Base-by-base conservation (phyloP, 352 stramenopile species). In the Halophytophthora batemanensis region DNA sequence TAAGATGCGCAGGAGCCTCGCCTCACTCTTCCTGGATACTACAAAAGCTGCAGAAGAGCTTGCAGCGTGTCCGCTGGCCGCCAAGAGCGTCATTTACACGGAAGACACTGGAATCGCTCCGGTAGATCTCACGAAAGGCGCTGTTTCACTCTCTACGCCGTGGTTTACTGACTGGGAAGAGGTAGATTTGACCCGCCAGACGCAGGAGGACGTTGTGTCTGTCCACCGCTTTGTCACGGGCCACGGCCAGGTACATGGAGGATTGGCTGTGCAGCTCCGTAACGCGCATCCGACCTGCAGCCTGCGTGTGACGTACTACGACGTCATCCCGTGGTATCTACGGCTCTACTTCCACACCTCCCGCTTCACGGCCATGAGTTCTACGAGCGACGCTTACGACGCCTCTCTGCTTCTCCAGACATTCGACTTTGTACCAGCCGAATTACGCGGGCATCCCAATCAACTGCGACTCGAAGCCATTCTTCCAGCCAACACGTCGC, bases 281-380 rank as follows among this genome's bases (percentile, higher is more conserved):
- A 91, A 90, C 36, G 69, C 71, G n/a, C 66, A 90, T 45, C 48
- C 64, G 0, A 37, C 41, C 6, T 83, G 71, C 35, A 53, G 71
- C 17, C 74, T 87, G 71, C 64, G 45, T 15, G 77, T 92, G 23
- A 69, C 52, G 11, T 92, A 93, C 54, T 61, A 86, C 55, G 81
- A 92, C 51, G 56, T 82, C n/a, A 66, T 88, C 17, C 79, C 83
- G n/a, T 93, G 81, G 81, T 93, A 79, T 52, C 59, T 93, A 17
- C 77, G 81, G 6, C 39, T 92, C 19, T 93, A 90, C 57, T 90
- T 87, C 56, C 75, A 81, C 64, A 83, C 83, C 6, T 80, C 91
- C 47, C 61, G 72, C 28, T 41, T 47, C 3, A 31, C 25, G 25
- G 25, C 8, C 25, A 50, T 53, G 3, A 51, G 23, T 19, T 43